phyloP scores from a whole-genome alignment of 345 rosid species.

The Acer saccharum region DNA sequence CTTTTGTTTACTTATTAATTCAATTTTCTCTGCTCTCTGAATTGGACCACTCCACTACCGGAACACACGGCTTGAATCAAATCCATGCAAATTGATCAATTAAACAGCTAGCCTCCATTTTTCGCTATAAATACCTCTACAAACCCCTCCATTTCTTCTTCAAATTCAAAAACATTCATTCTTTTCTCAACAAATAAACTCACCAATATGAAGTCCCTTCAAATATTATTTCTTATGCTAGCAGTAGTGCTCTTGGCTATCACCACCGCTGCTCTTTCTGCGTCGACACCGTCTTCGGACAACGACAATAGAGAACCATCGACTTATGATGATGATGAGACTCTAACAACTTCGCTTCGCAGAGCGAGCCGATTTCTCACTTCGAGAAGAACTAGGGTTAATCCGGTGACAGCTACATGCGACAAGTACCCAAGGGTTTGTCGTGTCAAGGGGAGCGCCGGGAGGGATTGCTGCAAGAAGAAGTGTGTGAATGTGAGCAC shows the following conservation, averaged over 20 bases:
- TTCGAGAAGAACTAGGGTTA: neutral
- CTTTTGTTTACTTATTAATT: constrained; percentile 18
- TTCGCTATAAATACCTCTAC: constrained; percentile 20
- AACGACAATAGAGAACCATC: neutral
- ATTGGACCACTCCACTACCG: constrained; percentile 31
- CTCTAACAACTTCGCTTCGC: constrained; percentile 11
- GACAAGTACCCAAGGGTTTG: constrained; percentile 50
- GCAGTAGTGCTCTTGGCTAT: constrained; percentile 14
- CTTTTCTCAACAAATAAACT: too few species aligned
- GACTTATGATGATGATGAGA: neutral
- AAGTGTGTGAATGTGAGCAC: constrained; percentile 47
- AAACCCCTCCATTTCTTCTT: constrained; percentile 1
- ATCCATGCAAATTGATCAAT: neutral
- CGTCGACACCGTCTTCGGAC: neutral
- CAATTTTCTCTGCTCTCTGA: constrained; percentile 10
- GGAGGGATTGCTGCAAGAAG: constrained; percentile 61
- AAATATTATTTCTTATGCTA: constrained; percentile 3
- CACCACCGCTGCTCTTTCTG: constrained; percentile 11
- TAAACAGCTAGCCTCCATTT: neutral
- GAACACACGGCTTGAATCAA: neutral
- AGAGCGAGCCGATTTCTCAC: constrained; percentile 29
- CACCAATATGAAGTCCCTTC: constrained; percentile 13
- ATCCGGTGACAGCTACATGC: constrained; percentile 33
- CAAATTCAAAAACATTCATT: neutral
- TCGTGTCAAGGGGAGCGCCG: constrained; percentile 48